Evolutionary conservation across 306 rosid species (phyloP).

Genomic region (Delonix regia): DNA sequence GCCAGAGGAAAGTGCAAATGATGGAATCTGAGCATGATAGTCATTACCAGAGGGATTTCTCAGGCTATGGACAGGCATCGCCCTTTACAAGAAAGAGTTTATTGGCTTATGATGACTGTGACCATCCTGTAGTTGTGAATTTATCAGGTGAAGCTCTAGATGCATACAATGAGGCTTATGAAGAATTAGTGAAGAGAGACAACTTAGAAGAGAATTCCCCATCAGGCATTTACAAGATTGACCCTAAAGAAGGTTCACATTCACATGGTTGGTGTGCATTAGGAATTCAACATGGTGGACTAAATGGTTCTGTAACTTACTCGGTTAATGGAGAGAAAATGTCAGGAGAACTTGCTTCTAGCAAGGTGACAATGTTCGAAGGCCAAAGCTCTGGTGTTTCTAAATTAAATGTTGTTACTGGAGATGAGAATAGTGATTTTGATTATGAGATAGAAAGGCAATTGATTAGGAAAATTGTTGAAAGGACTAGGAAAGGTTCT

Average conservation of each 20-base stretch:
- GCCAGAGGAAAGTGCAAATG: constrained; percentile 52
- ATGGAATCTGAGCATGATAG: constrained; percentile 47
- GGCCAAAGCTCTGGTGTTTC: constrained; percentile 41
- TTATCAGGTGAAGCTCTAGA: constrained; percentile 84
- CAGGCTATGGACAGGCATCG: constrained; percentile 1
- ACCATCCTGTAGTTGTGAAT: constrained; percentile 63
- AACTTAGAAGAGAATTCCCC: constrained; percentile 68
- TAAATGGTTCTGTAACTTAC: constrained; percentile 26
- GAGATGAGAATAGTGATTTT: constrained; percentile 55
- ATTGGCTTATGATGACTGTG: constrained; percentile 36
- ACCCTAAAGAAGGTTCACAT: constrained; percentile 28
- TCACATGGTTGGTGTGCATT: constrained; percentile 21
- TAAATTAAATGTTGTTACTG: constrained; percentile 38
- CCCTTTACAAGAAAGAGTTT: constrained; percentile 38
- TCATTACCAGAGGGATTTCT: background rate
- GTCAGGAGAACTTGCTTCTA: constrained; percentile 24
- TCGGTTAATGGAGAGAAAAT: constrained; percentile 26
- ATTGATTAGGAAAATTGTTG: constrained; percentile 87
- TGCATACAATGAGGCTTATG: constrained; percentile 81
- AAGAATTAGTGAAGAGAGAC: constrained; percentile 58
- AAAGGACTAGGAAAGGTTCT: constrained; percentile 84
- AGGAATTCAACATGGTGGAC: constrained; percentile 35
- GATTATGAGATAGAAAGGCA: constrained; percentile 75
- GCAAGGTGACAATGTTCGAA: constrained; percentile 33
- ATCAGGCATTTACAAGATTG: constrained; percentile 33